Evolutionary conservation across 305 asterid species (phyloP).

Genomic region (Monarda citriodora): DNA sequence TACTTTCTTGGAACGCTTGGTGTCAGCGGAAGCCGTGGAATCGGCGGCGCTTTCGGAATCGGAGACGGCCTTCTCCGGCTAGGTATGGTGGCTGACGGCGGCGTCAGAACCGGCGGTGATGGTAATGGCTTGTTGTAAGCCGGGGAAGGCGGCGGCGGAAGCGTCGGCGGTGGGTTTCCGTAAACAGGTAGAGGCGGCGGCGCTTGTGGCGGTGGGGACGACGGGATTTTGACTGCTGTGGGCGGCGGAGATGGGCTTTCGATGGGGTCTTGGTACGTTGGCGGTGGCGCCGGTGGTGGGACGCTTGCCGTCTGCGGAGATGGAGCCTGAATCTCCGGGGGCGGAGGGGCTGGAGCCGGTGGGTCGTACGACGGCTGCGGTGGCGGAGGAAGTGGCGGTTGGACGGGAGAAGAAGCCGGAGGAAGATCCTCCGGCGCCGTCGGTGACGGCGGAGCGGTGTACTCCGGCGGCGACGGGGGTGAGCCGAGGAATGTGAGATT

Average conservation of each 20-base stretch:
- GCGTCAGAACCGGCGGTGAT: neutral
- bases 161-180: neutral
- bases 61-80: constrained; percentile 17
- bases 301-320: constrained; percentile 17
- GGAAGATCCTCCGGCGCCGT: constrained; percentile 16
- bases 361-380: constrained; percentile 19
- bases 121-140: neutral
- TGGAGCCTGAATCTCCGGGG: constrained; percentile 17
- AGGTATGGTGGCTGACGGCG: constrained; percentile 13
- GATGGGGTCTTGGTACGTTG: neutral
- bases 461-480: constrained; percentile 24
- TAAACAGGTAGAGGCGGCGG: neutral
- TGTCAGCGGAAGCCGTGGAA: constrained; percentile 49
- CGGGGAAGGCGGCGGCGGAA: constrained; percentile 11
- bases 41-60: constrained; percentile 65
- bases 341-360: constrained; percentile 19
- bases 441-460: neutral
- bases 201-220: neutral
- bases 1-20: constrained; percentile 48
- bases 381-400: constrained; percentile 23
- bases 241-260: constrained; percentile 16
- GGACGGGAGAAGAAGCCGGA: constrained; percentile 18
- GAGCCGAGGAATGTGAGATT: constrained; percentile 24
- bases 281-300: constrained; percentile 5
- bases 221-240: neutral